Percentiles rank a stretch among this genome's conserved stretches.
Conservation (phyloP, 306 rosid genomes). For the Myrica gale region DNA sequence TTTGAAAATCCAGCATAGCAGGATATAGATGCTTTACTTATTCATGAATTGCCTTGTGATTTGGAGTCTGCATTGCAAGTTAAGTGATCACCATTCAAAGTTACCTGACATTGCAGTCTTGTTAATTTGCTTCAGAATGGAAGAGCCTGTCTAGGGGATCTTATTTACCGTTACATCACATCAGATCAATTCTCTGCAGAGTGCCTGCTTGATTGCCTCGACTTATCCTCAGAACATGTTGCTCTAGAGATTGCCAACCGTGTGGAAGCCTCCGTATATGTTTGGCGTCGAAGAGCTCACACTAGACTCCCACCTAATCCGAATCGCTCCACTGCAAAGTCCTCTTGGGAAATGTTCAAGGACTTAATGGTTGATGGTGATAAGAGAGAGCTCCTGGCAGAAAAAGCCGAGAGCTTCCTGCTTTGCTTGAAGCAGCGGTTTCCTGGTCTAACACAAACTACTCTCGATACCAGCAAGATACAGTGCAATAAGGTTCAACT, state of each 20-base stretch:
- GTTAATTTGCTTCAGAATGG: conserved; percentile 63
- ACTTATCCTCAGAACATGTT: conserved; percentile 85
- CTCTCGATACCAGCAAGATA: conserved; percentile 85
- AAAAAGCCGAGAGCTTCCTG: conserved; percentile 78
- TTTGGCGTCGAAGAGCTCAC: conserved; percentile 81
- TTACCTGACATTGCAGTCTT: conserved; percentile 4
- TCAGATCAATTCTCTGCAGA: conserved; percentile 82
- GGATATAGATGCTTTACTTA: background rate
- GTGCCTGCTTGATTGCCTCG: conserved; percentile 83
- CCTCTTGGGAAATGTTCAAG: conserved; percentile 91
- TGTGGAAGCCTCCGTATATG: conserved; percentile 74
- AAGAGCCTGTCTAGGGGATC: conserved; percentile 84
- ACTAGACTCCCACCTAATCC: conserved; percentile 49
- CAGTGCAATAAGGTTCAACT: conserved; percentile 75
- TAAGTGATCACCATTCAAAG: background rate
- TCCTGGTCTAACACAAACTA: conserved; percentile 84
- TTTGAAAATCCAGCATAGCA: conserved; percentile 17
- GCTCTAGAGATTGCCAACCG: conserved; percentile 94
- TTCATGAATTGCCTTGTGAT: background rate
- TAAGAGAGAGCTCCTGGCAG: conserved; percentile 79
- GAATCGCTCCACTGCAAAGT: conserved; percentile 71
- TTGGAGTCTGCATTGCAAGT: background rate
- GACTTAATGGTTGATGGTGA: conserved; percentile 86
- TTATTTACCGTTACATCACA: conserved; percentile 75
- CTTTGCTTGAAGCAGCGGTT: conserved; percentile 75